Evolutionary conservation across 2,329 filamentous ascomycete genomes (phyloP), one percentile per base, ranked within the genome.

Genomic region (Aspergillus sp.): DNA sequence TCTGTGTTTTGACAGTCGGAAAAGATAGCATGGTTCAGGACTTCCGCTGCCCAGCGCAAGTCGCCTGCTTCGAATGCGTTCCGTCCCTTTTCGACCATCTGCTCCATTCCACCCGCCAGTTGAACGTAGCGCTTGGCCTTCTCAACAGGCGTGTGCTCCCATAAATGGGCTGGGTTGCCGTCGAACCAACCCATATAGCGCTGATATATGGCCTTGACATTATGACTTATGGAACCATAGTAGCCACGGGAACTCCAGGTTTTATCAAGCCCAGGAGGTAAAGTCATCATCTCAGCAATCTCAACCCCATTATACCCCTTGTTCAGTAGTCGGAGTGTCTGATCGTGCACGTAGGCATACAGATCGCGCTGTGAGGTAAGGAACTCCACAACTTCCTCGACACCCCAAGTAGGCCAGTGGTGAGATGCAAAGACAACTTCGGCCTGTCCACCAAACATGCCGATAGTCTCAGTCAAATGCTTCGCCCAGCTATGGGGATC

Each of bases 371-470:
- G 73, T 16, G 67, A 58, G 0, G 62, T 56, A 2, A 76, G 48
- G n/a, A 66, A 62, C 1, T 53, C 38, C 2, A 63, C 47, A 13
- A 71, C 47, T 10, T 64, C 55, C 0, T 61, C 57, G 1, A 55
- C 47, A 4, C 69, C 70, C 68, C 70, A 76, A 0, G 71, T 75
- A 2, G 73, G 72, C 73, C 73, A 76, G 51, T 71, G 61, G 51
- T 76, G 73, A 32, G 63, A 62, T 0, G 65, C 65, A 45, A 76
- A 73, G 4, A 72, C 52, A 1, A 75, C 66, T 6, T 72, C 65
- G 1, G 66, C 45, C 2, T 65, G 45, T 2, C 59, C 44, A 1
- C 62, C 66, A 45, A 66, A 76, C 0, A 73, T 41, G 4, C 54
- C 57, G 13, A 75, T 63, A 5, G 69, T 58, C 71, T 46, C 76